Evolutionary conservation across 768 basidiomycete species (phyloP).

Genomic region (Grammothele lineata): DNA sequence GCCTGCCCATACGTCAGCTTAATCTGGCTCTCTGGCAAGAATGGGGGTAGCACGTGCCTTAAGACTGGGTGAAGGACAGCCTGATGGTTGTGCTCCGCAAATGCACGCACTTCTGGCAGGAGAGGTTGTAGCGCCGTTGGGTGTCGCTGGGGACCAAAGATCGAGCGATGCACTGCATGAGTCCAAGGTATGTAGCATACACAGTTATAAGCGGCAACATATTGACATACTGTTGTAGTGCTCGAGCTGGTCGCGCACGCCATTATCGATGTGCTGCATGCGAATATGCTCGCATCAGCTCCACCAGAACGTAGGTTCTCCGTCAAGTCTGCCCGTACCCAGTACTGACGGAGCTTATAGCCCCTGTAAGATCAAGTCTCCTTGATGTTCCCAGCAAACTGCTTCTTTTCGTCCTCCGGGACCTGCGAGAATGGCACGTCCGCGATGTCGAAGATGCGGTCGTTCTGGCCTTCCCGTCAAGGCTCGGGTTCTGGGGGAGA

Average conservation of each 20-base stretch:
- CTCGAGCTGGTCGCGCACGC: conserved; percentile 43
- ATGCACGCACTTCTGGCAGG: conserved; percentile 34
- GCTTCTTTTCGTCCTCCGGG: conserved; percentile 29
- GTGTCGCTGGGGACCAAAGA: conserved; percentile 27
- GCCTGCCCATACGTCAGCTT: no score
- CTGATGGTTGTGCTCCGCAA: neutral
- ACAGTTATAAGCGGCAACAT: no score
- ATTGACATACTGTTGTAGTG: conserved; percentile 38
- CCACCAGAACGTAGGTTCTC: no score
- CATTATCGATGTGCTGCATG: conserved; percentile 35
- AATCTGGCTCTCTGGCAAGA: no score
- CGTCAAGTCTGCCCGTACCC: conserved; percentile 32
- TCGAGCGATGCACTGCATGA: conserved; percentile 20
- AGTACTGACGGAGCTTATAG: conserved; percentile 50
- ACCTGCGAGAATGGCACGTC: conserved; percentile 32
- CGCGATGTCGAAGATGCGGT: conserved; percentile 34
- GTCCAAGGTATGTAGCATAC: no score
- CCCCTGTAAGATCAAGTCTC: conserved; percentile 48
- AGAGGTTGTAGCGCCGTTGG: conserved; percentile 48
- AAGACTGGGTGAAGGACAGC: conserved; percentile 15
- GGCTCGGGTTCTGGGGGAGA: no score
- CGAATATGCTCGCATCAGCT: no score
- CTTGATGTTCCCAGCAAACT: conserved; percentile 30
- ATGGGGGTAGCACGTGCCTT: no score
- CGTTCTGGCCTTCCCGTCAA: no score